A percentile compares a stretch with the other conserved stretches of the same genome.
These are phyloP conservation scores for Colletotrichum aenigma DNA, from an alignment of 2,329 filamentous ascomycete genomes.

Conservation along the genomic window DNA sequence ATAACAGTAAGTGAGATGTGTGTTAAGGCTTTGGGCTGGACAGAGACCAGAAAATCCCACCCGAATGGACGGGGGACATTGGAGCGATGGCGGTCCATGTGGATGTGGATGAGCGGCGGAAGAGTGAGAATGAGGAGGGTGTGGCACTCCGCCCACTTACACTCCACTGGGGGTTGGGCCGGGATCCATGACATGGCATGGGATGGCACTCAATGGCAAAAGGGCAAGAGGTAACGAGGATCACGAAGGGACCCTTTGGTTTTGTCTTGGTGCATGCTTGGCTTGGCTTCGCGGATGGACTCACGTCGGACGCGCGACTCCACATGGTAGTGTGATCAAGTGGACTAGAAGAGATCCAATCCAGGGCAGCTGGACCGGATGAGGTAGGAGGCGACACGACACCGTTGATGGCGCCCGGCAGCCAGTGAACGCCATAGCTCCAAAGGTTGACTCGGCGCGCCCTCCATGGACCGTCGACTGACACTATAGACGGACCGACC, in stretches of 20 bases:
- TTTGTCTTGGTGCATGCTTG: not conserved
- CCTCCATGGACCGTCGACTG: not conserved
- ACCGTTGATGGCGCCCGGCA: not conserved
- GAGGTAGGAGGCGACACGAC: not conserved
- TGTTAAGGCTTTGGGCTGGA: not conserved
- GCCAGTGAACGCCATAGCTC: not conserved
- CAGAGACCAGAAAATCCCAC: not conserved
- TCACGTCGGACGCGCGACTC: not conserved
- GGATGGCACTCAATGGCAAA: not conserved
- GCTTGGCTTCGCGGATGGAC: not conserved
- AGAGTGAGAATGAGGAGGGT: not conserved
- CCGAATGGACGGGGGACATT: not conserved
- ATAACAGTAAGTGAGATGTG: not conserved
- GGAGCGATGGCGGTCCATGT: not conserved
- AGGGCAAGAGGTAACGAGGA: not conserved
- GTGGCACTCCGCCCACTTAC: slow-evolving; percentile 16
- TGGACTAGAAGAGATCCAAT: not conserved
- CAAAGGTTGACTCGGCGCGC: not conserved
- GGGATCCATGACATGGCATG: slow-evolving; percentile 2
- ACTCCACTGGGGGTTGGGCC: slow-evolving; percentile 9
- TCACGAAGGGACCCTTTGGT: not conserved
- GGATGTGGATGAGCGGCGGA: not conserved
- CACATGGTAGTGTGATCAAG: not conserved
- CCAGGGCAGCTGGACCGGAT: not conserved
- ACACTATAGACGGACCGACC: not conserved